Percentiles rank a stretch among this genome's conserved stretches.
These are phyloP conservation scores for Funneliformis caledonium DNA, from an alignment of 371 early-diverging fungal species.

Conservation along the genomic window DNA sequence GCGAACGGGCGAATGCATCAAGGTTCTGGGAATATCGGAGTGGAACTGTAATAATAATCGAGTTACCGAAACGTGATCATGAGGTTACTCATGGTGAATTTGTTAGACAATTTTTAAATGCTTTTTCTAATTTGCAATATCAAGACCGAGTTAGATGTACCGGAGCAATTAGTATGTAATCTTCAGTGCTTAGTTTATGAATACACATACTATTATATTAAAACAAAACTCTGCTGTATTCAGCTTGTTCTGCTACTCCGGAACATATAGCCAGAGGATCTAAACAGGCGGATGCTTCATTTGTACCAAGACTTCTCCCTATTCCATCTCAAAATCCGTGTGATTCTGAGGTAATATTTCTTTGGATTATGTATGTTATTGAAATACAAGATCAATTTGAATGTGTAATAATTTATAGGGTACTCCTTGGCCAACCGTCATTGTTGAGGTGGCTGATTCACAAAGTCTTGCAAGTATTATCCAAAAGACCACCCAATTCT, in stretches of 20 bases:
- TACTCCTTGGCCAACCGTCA: slow-evolving; percentile 12
- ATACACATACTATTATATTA: too few species aligned
- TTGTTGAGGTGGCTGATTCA: not conserved
- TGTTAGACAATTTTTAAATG: not conserved
- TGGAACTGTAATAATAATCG: not conserved
- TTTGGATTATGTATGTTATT: not conserved
- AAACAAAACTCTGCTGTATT: too few species aligned
- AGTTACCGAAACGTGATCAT: slow-evolving; percentile 18
- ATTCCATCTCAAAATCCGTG: not conserved
- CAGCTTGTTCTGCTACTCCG: not conserved
- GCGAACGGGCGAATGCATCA: not conserved
- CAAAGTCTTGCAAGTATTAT: not conserved
- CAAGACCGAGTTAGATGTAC: not conserved
- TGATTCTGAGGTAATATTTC: slow-evolving; percentile 3
- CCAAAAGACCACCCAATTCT: slow-evolving; percentile 2
- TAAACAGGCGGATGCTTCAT: slow-evolving; percentile 11
- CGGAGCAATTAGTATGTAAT: not conserved
- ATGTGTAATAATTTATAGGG: slow-evolving; percentile 23
- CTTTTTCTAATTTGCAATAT: not conserved
- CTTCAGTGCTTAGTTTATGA: not conserved
- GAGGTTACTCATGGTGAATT: not conserved
- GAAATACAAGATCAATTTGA: slow-evolving; percentile 5
- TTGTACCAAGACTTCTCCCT: not conserved
- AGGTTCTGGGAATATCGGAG: not conserved
- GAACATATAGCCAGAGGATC: not conserved